A percentile compares a stretch with the other conserved stretches of the same genome.
phyloP scores from a whole-genome alignment of 345 rosid species.

The Arabis hirsuta region DNA sequence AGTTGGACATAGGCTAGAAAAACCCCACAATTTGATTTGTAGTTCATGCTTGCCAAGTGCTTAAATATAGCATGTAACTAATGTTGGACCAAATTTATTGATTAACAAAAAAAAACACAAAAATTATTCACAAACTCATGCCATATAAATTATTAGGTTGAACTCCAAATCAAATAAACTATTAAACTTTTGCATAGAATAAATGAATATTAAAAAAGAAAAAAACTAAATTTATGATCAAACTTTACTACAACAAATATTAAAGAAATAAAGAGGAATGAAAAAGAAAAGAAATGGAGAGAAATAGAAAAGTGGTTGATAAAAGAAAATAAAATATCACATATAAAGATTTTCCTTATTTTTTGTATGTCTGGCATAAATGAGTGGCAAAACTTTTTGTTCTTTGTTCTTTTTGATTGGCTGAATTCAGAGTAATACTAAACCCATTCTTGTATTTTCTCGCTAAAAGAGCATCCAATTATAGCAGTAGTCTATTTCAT shows the following conservation, averaged over 20 bases:
- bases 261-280: too few species aligned
- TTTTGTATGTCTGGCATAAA: too few species aligned
- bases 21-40: background rate
- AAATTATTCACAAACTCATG: background rate
- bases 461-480: too few species aligned
- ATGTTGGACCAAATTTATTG: background rate
- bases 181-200: background rate
- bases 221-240: background rate
- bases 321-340: too few species aligned
- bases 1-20: too few species aligned
- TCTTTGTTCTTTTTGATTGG: too few species aligned
- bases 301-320: too few species aligned
- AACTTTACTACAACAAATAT: too few species aligned
- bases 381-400: too few species aligned
- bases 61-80: background rate
- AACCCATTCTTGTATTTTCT: background rate
- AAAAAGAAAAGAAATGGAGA: too few species aligned
- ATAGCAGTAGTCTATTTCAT: too few species aligned
- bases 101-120: background rate
- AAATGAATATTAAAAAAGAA: background rate
- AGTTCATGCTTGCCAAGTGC: background rate
- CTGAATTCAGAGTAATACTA: background rate
- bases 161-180: background rate
- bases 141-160: background rate
- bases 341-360: too few species aligned